phyloP scores from a whole-genome alignment of 2,329 filamentous ascomycete species.

The Nemania sp. region DNA sequence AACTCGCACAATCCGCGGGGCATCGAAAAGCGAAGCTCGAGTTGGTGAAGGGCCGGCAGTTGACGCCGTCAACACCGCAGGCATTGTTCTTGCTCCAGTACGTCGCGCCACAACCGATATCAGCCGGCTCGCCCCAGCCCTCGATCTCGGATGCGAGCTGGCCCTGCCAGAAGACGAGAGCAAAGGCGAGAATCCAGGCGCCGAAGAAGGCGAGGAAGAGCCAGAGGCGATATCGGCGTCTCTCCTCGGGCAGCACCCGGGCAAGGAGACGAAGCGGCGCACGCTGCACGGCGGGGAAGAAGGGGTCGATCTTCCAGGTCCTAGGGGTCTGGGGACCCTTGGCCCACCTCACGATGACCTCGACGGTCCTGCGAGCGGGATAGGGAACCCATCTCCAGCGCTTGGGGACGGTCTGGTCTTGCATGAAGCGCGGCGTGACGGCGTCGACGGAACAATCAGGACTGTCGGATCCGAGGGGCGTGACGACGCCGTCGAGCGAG shows the following conservation, averaged over 20 bases:
- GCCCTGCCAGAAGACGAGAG: slow-evolving; percentile 68
- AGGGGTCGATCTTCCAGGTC: slow-evolving; percentile 57
- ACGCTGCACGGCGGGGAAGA: slow-evolving; percentile 70
- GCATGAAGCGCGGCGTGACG: slow-evolving; percentile 62
- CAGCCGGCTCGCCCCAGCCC: slow-evolving; percentile 68
- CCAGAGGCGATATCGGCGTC: slow-evolving; percentile 64
- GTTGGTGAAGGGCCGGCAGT: slow-evolving; percentile 75
- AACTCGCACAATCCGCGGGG: slow-evolving; percentile 70
- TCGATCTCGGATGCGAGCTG: slow-evolving; percentile 63
- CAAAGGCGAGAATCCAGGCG: slow-evolving; percentile 72
- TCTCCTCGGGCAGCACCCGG: slow-evolving; percentile 61
- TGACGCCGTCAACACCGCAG: slow-evolving; percentile 75
- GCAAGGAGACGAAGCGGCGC: slow-evolving; percentile 68
- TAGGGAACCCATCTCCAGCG: slow-evolving; percentile 64
- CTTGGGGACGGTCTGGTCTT: slow-evolving; percentile 57
- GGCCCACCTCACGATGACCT: slow-evolving; percentile 54
- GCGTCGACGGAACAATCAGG: slow-evolving; percentile 41
- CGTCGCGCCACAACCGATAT: slow-evolving; percentile 68
- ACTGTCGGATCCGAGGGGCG: slow-evolving; percentile 52
- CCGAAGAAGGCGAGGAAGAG: slow-evolving; percentile 64
- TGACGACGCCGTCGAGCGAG: slow-evolving; percentile 37
- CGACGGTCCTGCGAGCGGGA: slow-evolving; percentile 53
- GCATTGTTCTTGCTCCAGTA: slow-evolving; percentile 74
- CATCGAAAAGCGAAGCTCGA: slow-evolving; percentile 75
- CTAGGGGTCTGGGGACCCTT: slow-evolving; percentile 60